phyloP scores from a whole-genome alignment of 2,329 filamentous ascomycete species.

The Podosphaera fusca region DNA sequence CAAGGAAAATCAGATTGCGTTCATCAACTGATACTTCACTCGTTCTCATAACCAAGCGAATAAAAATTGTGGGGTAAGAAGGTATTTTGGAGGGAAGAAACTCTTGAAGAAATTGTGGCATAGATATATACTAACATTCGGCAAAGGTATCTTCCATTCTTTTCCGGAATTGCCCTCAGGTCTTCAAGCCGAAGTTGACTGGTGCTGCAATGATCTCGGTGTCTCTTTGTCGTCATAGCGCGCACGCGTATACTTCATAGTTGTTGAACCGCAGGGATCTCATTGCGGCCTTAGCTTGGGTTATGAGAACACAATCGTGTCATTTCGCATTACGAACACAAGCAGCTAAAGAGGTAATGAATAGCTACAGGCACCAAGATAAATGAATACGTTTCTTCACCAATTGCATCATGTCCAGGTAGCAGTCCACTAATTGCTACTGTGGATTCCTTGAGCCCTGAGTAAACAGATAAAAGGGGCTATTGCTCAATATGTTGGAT shows the following conservation, averaged over 20 bases:
- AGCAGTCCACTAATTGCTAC: constrained; percentile 1
- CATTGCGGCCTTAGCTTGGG: constrained; percentile 6
- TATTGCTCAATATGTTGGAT: constrained; percentile 15
- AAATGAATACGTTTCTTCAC: background rate
- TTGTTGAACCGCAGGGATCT: background rate
- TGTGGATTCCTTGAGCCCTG: background rate
- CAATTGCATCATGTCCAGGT: background rate
- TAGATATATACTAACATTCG: background rate
- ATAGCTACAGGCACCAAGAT: no score
- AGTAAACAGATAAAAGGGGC: background rate
- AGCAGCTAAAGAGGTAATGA: no score
- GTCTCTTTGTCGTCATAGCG: background rate
- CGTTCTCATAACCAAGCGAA: background rate
- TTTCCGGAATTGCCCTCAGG: background rate
- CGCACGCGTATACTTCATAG: background rate
- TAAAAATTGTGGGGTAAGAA: background rate
- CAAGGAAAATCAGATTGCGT: background rate
- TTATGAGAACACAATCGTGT: constrained; percentile 1
- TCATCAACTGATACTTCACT: background rate
- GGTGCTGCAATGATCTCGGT: background rate
- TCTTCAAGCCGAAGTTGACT: no score
- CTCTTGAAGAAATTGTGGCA: no score
- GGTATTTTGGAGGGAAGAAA: no score
- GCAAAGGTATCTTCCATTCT: background rate
- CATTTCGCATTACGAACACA: background rate